A percentile compares a stretch with the other conserved stretches of the same genome.
phyloP scores from a whole-genome alignment of 345 rosid species.

The Eucalyptus caleyi region DNA sequence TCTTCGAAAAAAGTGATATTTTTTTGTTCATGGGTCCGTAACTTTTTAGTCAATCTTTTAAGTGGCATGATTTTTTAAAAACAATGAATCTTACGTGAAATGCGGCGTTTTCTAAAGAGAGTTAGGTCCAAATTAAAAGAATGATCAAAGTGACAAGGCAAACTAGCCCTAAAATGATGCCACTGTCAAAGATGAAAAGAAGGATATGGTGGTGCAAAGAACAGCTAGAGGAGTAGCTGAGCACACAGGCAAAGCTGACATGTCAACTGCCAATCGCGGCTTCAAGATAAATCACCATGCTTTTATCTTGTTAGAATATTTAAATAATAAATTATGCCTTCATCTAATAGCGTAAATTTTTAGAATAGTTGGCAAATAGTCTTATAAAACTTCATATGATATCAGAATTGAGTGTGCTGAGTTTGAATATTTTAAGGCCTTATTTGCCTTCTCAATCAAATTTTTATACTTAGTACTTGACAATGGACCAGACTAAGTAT shows the following conservation, averaged over 20 bases:
- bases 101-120: not conserved
- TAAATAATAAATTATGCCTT: accelerated
- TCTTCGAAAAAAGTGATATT: not conserved
- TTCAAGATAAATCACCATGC: not conserved
- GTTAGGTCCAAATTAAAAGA: not conserved
- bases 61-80: not conserved
- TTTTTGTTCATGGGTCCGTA: not conserved
- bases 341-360: accelerated
- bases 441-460: no score
- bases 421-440: no score
- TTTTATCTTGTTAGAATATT: no score
- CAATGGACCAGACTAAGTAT: no score
- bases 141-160: not conserved
- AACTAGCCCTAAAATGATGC: not conserved
- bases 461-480: no score
- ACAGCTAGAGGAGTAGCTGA: not conserved
- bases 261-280: not conserved
- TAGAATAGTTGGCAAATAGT: accelerated
- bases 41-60: not conserved
- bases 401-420: accelerated
- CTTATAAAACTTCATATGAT: no score
- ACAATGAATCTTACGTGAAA: not conserved
- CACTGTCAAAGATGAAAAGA: not conserved
- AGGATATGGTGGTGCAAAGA: not conserved
- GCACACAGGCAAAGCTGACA: not conserved